A percentile compares a stretch with the other conserved stretches of the same genome.
Evolutionary conservation across 805 yeast genomes (phyloP).

Genomic region (Yamadazyma paraphyllophila): DNA sequence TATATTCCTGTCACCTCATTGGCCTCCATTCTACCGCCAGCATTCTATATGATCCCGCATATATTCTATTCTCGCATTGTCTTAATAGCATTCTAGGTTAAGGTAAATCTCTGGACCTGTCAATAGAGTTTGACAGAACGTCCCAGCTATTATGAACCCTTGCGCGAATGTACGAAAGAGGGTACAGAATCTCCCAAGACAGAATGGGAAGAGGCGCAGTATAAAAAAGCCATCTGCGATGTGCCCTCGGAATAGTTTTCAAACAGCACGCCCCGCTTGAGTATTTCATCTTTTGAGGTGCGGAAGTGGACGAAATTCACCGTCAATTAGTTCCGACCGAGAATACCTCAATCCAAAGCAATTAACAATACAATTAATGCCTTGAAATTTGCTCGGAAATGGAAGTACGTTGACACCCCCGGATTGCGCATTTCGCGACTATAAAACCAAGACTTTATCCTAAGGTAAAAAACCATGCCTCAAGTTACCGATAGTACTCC

Average conservation of each 20-base stretch:
- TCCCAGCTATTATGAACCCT: neutral
- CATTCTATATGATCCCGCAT: no score
- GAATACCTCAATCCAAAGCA: neutral
- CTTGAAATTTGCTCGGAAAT: neutral
- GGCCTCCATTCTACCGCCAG: no score
- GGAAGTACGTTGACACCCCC: neutral
- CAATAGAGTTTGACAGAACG: neutral
- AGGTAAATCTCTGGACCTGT: no score
- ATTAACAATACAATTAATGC: neutral
- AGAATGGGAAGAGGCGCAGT: neutral
- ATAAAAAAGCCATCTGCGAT: neutral
- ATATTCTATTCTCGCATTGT: no score
- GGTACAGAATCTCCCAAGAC: neutral
- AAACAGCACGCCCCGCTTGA: no score
- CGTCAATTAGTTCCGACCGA: no score
- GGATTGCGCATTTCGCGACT: slow-evolving; percentile 1
- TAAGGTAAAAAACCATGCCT: neutral
- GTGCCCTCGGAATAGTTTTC: neutral
- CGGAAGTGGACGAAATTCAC: no score
- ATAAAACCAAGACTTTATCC: neutral
- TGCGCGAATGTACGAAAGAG: neutral
- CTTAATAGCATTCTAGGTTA: no score
- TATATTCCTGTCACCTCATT: no score
- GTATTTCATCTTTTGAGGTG: neutral
- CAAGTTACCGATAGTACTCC: slow-evolving; percentile 1